Evolutionary conservation across 768 basidiomycete genomes (phyloP).

Genomic region (Tulasnella calospora): DNA sequence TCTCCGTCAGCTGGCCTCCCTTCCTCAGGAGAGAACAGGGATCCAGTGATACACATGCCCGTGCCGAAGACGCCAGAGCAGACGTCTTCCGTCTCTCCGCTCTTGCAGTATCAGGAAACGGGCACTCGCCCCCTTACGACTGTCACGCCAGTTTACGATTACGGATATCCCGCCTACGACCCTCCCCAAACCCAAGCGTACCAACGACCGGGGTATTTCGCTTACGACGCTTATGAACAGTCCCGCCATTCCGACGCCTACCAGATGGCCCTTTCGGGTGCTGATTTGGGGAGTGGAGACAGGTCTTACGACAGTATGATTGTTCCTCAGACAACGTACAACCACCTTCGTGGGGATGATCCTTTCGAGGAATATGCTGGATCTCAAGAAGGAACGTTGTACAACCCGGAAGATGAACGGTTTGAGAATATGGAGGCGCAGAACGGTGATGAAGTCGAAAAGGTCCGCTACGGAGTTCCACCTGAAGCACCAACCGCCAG

Average conservation of each 20-base stretch:
- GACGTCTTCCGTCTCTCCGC: conserved; percentile 21
- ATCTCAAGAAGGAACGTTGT: not conserved
- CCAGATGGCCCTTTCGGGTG: not conserved
- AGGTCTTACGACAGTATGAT: conserved; percentile 8
- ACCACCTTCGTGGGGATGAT: not conserved
- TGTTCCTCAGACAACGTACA: not conserved
- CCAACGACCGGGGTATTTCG: conserved; percentile 13
- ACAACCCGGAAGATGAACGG: not conserved
- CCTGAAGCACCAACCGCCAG: conserved; percentile 20
- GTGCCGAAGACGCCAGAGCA: conserved; percentile 18
- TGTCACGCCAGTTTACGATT: not conserved
- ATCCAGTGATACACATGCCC: conserved; percentile 19
- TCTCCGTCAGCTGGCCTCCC: not conserved
- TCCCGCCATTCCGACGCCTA: not conserved
- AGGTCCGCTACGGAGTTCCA: conserved; percentile 22
- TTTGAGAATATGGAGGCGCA: not conserved
- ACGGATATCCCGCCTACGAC: conserved; percentile 5
- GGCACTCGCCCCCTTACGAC: not conserved
- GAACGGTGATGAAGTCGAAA: not conserved
- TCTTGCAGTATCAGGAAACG: conserved; percentile 22
- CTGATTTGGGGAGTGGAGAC: not conserved
- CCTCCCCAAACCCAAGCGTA: not conserved
- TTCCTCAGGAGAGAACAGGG: not conserved
- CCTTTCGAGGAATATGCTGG: conserved; percentile 4
- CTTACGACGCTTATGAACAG: not conserved